phyloP scores from a whole-genome alignment of 495 filamentous ascomycete genomes.

The Penicillium tannophilum region DNA sequence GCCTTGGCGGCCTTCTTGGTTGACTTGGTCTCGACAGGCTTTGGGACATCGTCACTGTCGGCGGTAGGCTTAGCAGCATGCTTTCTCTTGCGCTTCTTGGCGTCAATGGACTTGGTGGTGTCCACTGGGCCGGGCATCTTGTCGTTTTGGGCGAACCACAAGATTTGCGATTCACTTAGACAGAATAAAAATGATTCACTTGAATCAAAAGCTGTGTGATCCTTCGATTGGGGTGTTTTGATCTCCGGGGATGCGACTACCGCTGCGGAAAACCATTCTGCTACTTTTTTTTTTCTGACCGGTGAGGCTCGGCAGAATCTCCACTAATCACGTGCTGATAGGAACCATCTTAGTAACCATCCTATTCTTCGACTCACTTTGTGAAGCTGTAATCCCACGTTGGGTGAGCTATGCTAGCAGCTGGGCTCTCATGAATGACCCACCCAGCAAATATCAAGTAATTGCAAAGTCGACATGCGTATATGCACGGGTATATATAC shows the following conservation, averaged over 20 bases:
- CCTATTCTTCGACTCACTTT: neutral
- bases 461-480: no score
- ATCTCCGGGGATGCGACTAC: conserved; percentile 21
- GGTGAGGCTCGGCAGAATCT: conserved; percentile 33
- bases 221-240: conserved; percentile 22
- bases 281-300: conserved; percentile 35
- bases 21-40: conserved; percentile 28
- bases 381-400: neutral
- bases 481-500: no score
- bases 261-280: conserved; percentile 28
- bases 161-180: conserved; percentile 5
- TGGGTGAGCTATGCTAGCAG: no score
- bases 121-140: conserved; percentile 45
- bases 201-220: conserved; percentile 6
- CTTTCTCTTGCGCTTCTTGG: conserved; percentile 71
- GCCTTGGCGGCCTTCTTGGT: conserved; percentile 23
- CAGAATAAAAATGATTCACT: neutral
- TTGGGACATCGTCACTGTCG: conserved; percentile 30
- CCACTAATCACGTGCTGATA: conserved; percentile 37
- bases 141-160: conserved; percentile 11
- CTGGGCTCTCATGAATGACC: no score
- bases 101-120: conserved; percentile 53
- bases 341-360: neutral
- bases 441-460: no score
- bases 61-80: conserved; percentile 36